Evolutionary conservation across 2,329 filamentous ascomycete species (phyloP).

Genomic region (Botrytis cinerea): DNA sequence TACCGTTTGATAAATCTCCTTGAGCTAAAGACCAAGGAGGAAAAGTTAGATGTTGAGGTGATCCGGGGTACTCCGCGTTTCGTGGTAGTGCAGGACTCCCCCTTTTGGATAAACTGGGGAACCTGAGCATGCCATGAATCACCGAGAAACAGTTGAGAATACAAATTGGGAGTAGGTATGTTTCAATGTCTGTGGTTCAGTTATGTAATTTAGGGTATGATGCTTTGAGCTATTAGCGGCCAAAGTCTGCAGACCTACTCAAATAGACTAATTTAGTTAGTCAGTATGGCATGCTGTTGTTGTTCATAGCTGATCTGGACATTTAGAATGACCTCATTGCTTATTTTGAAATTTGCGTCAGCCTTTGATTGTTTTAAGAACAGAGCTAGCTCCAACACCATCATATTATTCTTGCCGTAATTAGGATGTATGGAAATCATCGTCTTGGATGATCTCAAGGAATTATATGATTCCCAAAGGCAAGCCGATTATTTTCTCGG

Average conservation of each 20-base stretch:
- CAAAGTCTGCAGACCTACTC: neutral
- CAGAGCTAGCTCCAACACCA: neutral
- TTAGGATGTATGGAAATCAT: neutral
- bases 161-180: neutral
- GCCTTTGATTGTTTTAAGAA: neutral
- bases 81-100: neutral
- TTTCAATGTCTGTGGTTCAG: too few relatives aligned
- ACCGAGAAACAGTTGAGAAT: neutral
- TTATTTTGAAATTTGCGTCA: neutral
- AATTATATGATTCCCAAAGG: neutral
- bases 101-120: too few relatives aligned
- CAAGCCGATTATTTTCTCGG: slow-evolving; percentile 16
- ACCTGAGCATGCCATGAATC: neutral
- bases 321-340: too few relatives aligned
- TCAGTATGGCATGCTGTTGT: neutral
- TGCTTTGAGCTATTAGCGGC: neutral
- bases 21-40: neutral
- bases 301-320: neutral
- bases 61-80: neutral
- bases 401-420: neutral
- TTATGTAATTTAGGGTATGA: too few relatives aligned
- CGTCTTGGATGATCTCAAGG: neutral
- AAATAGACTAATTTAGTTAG: neutral
- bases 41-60: neutral
- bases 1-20: neutral